These are phyloP conservation scores for Omphalea diandra DNA, from an alignment of 441 rosid genomes.

Conservation along the genomic window DNA sequence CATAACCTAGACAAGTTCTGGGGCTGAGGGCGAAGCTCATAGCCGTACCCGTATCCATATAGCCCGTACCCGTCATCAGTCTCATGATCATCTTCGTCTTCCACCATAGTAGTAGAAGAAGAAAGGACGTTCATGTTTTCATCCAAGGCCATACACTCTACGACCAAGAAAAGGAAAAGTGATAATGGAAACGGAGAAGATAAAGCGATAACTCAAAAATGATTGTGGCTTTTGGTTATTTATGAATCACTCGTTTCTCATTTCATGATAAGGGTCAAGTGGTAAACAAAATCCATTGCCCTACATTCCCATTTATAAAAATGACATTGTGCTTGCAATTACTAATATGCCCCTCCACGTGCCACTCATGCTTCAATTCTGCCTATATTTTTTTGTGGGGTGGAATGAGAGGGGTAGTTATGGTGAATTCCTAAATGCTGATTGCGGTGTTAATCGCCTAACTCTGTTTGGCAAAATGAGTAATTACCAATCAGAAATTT, in stretches of 20 bases:
- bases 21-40: slow-evolving; percentile 31
- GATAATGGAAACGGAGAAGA: not conserved
- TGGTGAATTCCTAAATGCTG: not conserved
- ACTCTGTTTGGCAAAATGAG: not conserved
- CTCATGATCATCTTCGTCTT: slow-evolving; percentile 30
- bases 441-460: too few relatives aligned
- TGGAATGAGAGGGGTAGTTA: not conserved
- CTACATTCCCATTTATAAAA: slow-evolving; percentile 26
- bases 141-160: slow-evolving; percentile 57
- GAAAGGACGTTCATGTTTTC: slow-evolving; percentile 36
- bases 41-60: slow-evolving; percentile 18
- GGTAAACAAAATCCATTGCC: slow-evolving; percentile 5
- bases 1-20: slow-evolving; percentile 64
- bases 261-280: slow-evolving; percentile 30
- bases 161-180: slow-evolving; percentile 1
- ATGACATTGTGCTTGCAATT: not conserved
- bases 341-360: slow-evolving; percentile 19
- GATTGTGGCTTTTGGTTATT: slow-evolving; percentile 30
- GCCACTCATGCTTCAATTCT: not conserved
- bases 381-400: not conserved
- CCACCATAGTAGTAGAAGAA: slow-evolving; percentile 39
- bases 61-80: slow-evolving; percentile 25
- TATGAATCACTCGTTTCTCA: slow-evolving; percentile 29
- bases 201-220: not conserved
- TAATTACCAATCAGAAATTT: not conserved